Percentiles rank a stretch among this genome's conserved stretches.
Evolutionary conservation across 1,284 basidiomycete species (phyloP).

Genomic region (Agroathelia rolfsii): DNA sequence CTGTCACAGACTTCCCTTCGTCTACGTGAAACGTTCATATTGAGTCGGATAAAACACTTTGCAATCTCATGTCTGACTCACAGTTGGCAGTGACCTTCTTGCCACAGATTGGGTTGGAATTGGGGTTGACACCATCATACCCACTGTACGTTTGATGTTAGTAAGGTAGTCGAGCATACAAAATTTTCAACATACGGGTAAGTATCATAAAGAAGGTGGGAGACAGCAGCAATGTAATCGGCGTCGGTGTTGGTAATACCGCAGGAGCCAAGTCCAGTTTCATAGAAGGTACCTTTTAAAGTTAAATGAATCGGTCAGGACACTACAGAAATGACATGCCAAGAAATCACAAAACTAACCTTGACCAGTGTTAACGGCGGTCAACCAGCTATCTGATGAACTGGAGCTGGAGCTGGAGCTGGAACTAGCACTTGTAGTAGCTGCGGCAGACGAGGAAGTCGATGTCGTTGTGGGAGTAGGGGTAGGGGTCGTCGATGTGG

Average conservation of each 20-base stretch:
- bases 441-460: constrained; percentile 7
- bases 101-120: constrained; percentile 54
- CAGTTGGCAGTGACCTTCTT: constrained; percentile 35
- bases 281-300: constrained; percentile 42
- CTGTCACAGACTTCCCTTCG: constrained; percentile 36
- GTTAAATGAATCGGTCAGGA: constrained; percentile 5
- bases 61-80: constrained; percentile 21
- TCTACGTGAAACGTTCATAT: constrained; percentile 25
- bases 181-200: constrained; percentile 43
- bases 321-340: constrained; percentile 4
- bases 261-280: constrained; percentile 59
- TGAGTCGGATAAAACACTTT: constrained; percentile 3
- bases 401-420: constrained; percentile 9
- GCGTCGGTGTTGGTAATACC: constrained; percentile 45
- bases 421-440: constrained; percentile 10
- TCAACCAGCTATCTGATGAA: constrained; percentile 6
- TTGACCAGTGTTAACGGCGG: constrained; percentile 27
- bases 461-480: constrained; percentile 8
- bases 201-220: constrained; percentile 43
- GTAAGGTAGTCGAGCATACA: neutral
- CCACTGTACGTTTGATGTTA: constrained; percentile 24
- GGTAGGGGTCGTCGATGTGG: constrained; percentile 15
- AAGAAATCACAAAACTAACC: constrained; percentile 22
- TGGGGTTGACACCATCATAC: constrained; percentile 44
- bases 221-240: constrained; percentile 56